phyloP scores from a whole-genome alignment of 345 rosid species.

The Combretum micranthum region DNA sequence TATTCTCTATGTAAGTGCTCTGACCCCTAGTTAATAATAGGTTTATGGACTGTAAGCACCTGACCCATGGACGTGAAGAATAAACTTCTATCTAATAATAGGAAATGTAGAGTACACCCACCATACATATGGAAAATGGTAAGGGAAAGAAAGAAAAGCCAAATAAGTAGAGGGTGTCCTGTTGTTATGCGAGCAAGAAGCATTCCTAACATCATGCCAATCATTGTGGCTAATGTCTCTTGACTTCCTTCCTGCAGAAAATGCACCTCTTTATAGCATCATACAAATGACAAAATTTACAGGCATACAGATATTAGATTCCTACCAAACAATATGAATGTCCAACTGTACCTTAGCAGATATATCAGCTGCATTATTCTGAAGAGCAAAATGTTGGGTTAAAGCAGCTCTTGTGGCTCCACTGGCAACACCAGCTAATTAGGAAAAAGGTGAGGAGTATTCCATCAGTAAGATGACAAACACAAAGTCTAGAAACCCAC shows the following conservation, averaged over 20 bases:
- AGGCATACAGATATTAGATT: constrained; percentile 1
- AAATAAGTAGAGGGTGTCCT: constrained; percentile 63
- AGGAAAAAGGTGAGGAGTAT: not conserved
- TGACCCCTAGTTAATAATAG: too few relatives aligned
- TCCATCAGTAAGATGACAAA: constrained; percentile 1
- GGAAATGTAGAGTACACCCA: constrained; percentile 29
- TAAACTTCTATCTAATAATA: not conserved
- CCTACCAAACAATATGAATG: constrained; percentile 9
- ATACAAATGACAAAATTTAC: not conserved
- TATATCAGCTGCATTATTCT: constrained; percentile 91
- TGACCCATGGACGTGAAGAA: constrained; percentile 2
- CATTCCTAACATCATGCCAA: constrained; percentile 95
- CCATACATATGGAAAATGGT: constrained; percentile 91
- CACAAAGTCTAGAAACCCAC: too few relatives aligned
- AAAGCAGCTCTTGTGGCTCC: constrained; percentile 99
- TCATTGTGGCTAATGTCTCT: constrained; percentile 90
- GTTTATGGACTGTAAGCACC: not conserved
- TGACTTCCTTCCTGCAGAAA: constrained; percentile 81
- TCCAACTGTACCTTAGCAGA: constrained; percentile 63
- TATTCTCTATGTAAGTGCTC: too few relatives aligned
- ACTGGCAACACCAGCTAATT: constrained; percentile 92
- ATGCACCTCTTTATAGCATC: constrained; percentile 3
- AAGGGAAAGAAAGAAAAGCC: constrained; percentile 76
- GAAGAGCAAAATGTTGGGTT: constrained; percentile 95
- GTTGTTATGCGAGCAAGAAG: constrained; percentile 71